Evolutionary conservation across 768 basidiomycete species (phyloP), one percentile per base, ranked within the genome.

Genomic region (Auriculariales sp.): DNA sequence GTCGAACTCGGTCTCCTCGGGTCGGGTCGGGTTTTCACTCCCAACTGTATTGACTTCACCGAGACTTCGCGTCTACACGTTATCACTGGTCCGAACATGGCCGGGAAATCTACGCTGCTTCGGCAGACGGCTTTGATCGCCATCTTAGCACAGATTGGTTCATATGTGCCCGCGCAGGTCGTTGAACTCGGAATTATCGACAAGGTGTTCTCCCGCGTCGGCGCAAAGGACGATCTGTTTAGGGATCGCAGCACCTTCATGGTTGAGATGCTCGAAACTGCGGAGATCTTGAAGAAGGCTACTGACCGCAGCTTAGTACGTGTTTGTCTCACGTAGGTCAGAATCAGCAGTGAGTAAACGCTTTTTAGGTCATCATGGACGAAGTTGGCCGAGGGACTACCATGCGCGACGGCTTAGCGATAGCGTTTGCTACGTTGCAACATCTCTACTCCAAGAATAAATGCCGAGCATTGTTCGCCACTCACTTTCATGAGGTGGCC

Each of bases 341-440:
- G 46, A 46, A 17, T 24, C 30, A 28, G 15, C 47, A 44, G 29
- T 15, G 19, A 25, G 11, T 46, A 30, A 3, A 49, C 51, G 25
- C 28, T 25, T 36, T 22, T 25, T 56, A 92, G 89, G 85, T 98
- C n/a, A 93, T 99, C 54, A 93, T 99, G 89, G 94, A 99, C 61
- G 94, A 99, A 68, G 92, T 99, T n/a, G 94, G 94, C 4, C 70
- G 94, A 56, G 94, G 94, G 29, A 98, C 94, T 4, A 92, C 92
- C 0, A 79, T 92, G 6, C 79, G 79, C 53, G 93, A 95, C 58
- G 94, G 94, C 9, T 64, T 97, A 12, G 90, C 94, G 0, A 88
- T 98, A 47, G 93, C 95, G 15, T 97, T 90, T 59, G 87, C 89
- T 4, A 80, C 89, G 2, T 71, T 93, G 29, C 82, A 93, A 57